Base-by-base conservation (phyloP, 495 filamentous ascomycete species). In the Collariella sp. region DNA sequence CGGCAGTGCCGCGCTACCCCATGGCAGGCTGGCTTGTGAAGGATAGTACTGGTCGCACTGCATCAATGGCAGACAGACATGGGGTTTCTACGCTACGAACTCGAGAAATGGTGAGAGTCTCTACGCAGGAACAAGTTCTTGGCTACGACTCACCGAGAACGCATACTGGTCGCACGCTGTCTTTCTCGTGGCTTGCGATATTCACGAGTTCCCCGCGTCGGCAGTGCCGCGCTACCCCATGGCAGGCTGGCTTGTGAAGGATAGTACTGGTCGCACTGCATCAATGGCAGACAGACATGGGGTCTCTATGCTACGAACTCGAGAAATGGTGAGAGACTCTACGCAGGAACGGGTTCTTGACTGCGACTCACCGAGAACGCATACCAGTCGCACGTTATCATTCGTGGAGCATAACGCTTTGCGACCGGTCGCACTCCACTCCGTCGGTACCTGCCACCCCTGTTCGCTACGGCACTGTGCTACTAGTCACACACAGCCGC, bases 291-390 rank as follows among this genome's bases (percentile, higher is more conserved):
- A n/a, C n/a, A n/a, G n/a, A n/a, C n/a, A n/a, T n/a, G n/a, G n/a
- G n/a, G n/a, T n/a, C n/a, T n/a, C n/a, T n/a, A n/a, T n/a, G n/a
- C n/a, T n/a, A n/a, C n/a, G n/a, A n/a, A n/a, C n/a, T n/a, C n/a
- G n/a, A n/a, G n/a, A n/a, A n/a, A n/a, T n/a, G n/a, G n/a, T n/a
- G n/a, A 10, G 2, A 53, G 26, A 34, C 40, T 44, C 22, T 29
- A 54, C 52, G 7, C 20, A 33, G 29, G 52, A 47, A 54, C 35
- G 50, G 38, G 50, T 44, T 52, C 50, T 52, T 42, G 50, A 52
- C 43, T 36, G 19, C 50, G 39, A 34, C 50, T 15, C 23, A 44
- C n/a, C 50, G 50, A 52, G 50, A 52, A 52, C 38, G 50, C 26
- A 38, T 52, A 52, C 40, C 44, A 20, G 50, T 38, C 24, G 50